phyloP scores from a whole-genome alignment of 1,284 basidiomycete species.

The Mycena sp. region DNA sequence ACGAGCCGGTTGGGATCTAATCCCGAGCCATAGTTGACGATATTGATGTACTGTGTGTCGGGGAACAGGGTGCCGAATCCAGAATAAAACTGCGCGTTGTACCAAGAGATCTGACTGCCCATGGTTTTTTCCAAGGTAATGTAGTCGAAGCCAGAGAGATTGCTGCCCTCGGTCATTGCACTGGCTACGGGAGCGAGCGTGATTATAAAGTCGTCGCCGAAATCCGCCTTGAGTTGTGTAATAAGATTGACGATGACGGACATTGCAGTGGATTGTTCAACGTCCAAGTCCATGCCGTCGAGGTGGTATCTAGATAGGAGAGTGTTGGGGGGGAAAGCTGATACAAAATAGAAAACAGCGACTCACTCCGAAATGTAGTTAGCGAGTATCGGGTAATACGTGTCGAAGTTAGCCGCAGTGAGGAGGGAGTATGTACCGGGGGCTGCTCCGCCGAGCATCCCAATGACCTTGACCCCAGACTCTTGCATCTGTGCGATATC shows the following conservation, averaged over 20 bases:
- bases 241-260: conserved; percentile 30
- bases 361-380: conserved; percentile 31
- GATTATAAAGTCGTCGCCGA: conserved; percentile 35
- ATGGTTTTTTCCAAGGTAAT: conserved; percentile 20
- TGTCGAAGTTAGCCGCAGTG: conserved; percentile 24
- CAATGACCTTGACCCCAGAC: conserved; percentile 33
- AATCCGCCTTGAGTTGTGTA: conserved; percentile 31
- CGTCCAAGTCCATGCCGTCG: conserved; percentile 38
- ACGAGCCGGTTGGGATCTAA: conserved; percentile 21
- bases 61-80: conserved; percentile 34
- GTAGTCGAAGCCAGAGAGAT: conserved; percentile 36
- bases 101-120: conserved; percentile 29
- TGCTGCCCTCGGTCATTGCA: conserved; percentile 26
- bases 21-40: conserved; percentile 28
- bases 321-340: background rate
- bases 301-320: conserved; percentile 25
- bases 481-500: conserved; percentile 32
- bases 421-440: conserved; percentile 32
- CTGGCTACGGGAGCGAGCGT: conserved; percentile 31
- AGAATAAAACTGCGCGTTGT: conserved; percentile 37
- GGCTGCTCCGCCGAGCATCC: conserved; percentile 36
- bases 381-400: conserved; percentile 29
- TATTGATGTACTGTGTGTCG: conserved; percentile 30
- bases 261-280: conserved; percentile 32
- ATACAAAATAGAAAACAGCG: background rate